Evolutionary conservation across 2,329 filamentous ascomycete species (phyloP).

Genomic region (Volutella citrinella): DNA sequence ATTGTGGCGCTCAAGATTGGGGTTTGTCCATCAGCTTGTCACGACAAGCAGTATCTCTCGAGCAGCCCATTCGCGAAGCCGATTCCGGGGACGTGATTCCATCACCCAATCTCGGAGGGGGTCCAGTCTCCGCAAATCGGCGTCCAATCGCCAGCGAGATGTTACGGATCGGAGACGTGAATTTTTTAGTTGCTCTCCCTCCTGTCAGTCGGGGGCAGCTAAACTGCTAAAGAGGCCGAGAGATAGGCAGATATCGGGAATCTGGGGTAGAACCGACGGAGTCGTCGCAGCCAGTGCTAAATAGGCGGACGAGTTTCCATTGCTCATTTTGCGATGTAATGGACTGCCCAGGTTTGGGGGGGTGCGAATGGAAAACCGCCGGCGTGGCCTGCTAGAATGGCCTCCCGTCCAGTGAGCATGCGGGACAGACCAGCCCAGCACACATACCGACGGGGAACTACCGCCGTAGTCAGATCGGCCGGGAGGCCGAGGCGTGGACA

Average conservation of each 20-base stretch:
- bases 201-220: no score
- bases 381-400: neutral
- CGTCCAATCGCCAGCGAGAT: no score
- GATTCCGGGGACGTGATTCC: constrained; percentile 20
- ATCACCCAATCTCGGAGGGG: constrained; percentile 19
- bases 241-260: constrained; percentile 23
- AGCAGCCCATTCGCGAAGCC: constrained; percentile 19
- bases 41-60: constrained; percentile 12
- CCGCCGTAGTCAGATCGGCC: no score
- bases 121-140: no score
- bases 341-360: neutral
- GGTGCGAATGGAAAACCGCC: neutral
- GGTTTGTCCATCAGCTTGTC: constrained; percentile 15
- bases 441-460: no score
- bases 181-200: no score
- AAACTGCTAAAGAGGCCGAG: no score
- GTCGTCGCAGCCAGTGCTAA: no score
- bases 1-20: constrained; percentile 16
- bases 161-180: no score
- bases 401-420: no score
- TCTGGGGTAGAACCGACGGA: constrained; percentile 26
- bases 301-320: constrained; percentile 15
- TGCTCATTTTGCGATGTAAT: constrained; percentile 24
- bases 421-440: no score
- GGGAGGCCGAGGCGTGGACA: no score